Conservation (phyloP, 106 monocot genomes). For the Alisma plantagoaquatica region DNA sequence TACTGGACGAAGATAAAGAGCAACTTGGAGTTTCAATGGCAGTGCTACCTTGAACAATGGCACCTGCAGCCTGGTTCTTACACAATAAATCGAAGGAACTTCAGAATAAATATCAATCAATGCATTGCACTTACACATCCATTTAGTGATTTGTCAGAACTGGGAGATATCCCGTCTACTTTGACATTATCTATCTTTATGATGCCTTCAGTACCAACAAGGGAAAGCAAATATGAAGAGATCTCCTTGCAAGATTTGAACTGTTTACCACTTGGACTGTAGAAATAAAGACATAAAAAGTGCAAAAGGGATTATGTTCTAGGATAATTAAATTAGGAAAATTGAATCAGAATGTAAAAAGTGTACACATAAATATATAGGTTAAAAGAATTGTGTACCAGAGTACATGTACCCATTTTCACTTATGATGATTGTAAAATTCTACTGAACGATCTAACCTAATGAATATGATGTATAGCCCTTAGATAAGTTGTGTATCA, state of each 20-base stretch:
- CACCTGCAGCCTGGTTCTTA: slow-evolving; percentile 27
- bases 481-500: too few species aligned
- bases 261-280: slow-evolving; percentile 56
- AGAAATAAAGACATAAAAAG: slow-evolving; percentile 4
- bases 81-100: slow-evolving; percentile 6
- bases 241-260: slow-evolving; percentile 62
- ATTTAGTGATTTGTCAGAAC: slow-evolving; percentile 6
- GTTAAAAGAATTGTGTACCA: too few species aligned
- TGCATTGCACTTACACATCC: slow-evolving; percentile 24
- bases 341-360: too few species aligned
- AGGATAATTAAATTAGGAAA: too few species aligned
- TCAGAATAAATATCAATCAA: too few species aligned
- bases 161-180: slow-evolving; percentile 1
- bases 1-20: slow-evolving; percentile 9
- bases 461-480: too few species aligned
- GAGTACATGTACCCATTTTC: too few species aligned
- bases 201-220: slow-evolving; percentile 31
- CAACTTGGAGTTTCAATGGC: slow-evolving; percentile 10
- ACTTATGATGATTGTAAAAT: too few species aligned
- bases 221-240: slow-evolving; percentile 57
- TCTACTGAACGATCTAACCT: too few species aligned
- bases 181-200: slow-evolving; percentile 1
- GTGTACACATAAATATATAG: too few species aligned
- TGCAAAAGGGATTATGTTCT: too few species aligned
- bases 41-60: slow-evolving; percentile 8